phyloP scores from a whole-genome alignment of 2,329 filamentous ascomycete species.

The Paecilomyces sp. region DNA sequence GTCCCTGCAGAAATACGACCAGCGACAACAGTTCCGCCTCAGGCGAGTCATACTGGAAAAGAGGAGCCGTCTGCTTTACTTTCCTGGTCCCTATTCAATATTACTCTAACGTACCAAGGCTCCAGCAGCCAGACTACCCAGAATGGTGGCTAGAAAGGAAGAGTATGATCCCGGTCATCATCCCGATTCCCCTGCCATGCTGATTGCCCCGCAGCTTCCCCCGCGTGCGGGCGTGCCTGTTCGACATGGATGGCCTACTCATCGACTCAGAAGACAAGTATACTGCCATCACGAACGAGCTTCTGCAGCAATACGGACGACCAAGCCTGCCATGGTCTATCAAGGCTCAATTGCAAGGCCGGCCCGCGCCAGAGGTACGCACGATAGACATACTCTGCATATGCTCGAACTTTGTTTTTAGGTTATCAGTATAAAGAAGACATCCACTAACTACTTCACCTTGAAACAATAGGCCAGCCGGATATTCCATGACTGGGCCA shows the following conservation, averaged over 20 bases:
- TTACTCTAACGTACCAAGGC: not conserved
- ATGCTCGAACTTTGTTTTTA: slow-evolving; percentile 1
- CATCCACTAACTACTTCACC: not conserved
- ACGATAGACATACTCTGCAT: slow-evolving; percentile 1
- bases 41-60: not conserved
- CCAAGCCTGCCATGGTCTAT: slow-evolving; percentile 82
- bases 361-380: slow-evolving; percentile 49
- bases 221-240: slow-evolving; percentile 81
- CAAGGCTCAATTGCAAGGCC: slow-evolving; percentile 78
- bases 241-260: slow-evolving; percentile 97
- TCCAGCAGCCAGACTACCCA: not conserved
- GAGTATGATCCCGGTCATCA: not conserved
- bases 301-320: slow-evolving; percentile 68
- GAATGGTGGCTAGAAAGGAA: slow-evolving; percentile 6
- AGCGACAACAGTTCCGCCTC: not conserved
- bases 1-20: not conserved
- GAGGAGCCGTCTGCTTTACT: not conserved
- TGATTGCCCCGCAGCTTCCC: slow-evolving; percentile 52
- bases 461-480: slow-evolving; percentile 40
- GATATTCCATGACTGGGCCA: slow-evolving; percentile 73
- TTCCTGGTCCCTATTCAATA: not conserved
- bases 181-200: not conserved
- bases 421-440: not conserved
- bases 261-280: slow-evolving; percentile 92
- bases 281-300: slow-evolving; percentile 71